Base-by-base conservation (phyloP, 768 basidiomycete species). In the Lactarius quietus region DNA sequence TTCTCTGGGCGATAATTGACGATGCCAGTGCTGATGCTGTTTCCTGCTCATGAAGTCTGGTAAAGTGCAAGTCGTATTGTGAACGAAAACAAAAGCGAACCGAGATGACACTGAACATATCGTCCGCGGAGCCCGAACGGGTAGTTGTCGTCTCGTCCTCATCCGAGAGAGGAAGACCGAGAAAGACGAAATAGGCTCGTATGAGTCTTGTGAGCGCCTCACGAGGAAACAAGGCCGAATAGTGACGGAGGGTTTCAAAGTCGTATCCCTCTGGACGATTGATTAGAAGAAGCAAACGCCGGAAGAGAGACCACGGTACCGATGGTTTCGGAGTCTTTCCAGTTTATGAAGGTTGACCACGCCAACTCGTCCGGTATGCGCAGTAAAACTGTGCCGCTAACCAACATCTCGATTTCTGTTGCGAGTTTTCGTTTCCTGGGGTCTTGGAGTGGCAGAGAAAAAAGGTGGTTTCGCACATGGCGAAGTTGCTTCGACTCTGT, bases 261-360 rank as follows among this genome's bases (percentile, higher is more conserved):
- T 86, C 86, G 74, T 92, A 92, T 14, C 78, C 83, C 68, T 80
- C 93, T 92, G 26, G 6, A 10, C 7, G 57, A 64, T 56, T 15
- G 38, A 38, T 66, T 43, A 66, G 57, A 33, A 62, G 28, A 64
- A 39, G 29, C 17, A 69, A 57, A 48, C 48, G 26, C 39, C 7
- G 29, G 28, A 54, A 23, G 67, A 65, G n/a, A 67, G n/a, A 36
- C 41, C n/a, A 28, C 31, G 20, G 51, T 72, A 93, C 93, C 83
- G 9, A 92, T 78, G 6, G 80, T 80, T 31, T 84, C 85, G 43
- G 78, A 81, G 72, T 98, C 88, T 61, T 78, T 83, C 66, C 85
- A 82, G 71, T 98, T 93, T 52, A 98, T 79, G 66, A 82, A 86
- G 4, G 90, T 74, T 31, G 77, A 80, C 96, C 97, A 99, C 0